Base-by-base conservation (phyloP, 805 yeast genomes). In the Ogataea naganishii region DNA sequence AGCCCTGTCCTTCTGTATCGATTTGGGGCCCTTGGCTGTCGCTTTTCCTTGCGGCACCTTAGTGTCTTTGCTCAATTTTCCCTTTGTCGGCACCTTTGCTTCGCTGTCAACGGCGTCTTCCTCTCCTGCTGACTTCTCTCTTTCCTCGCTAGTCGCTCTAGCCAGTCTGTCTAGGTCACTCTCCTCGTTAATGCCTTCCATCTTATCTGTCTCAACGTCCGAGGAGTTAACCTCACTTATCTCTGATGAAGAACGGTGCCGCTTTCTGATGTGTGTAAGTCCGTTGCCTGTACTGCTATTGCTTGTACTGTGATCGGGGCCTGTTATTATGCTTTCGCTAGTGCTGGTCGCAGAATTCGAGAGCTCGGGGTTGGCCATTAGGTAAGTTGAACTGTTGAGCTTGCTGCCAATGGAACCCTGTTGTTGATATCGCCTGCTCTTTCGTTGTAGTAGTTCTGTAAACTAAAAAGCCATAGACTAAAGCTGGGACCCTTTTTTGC, bases 141-240 rank as follows among this genome's bases (percentile, higher is more conserved):
- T 60, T 10, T 56, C 66, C 36, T 66, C 49, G 34, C 63, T 62
- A 31, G 44, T 61, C 7, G 54, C 54, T 13, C 44, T 40, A 7
- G 61, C 62, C 29, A 63, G 43, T 4, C 62, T 54, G 14, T 55
- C 60, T 38, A 80, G 47, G 21, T 71, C 63, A 13, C 80, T 66
- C 20, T 66, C 69, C 21, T 72, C 62, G n/a, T 70, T 85, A 24
- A 52, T 30, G 14, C 47, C 55, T 23, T 75, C 89, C 83, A 85
- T 74, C 43, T 73, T 79, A 48, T 86, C 96, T 0, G 96, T 86
- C 50, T 86, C 96, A 12, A 92, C 95, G 54, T 86, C 96, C 11
- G 92, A 79, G 41, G 75, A 67, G 32, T 66, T 75, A 34, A 72
- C 62, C 31, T 72, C 80, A 27, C 71, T 75, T 38, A 73, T 52